Conservation (phyloP, 148 eudicot genomes). For the Rhododendron simsii region DNA sequence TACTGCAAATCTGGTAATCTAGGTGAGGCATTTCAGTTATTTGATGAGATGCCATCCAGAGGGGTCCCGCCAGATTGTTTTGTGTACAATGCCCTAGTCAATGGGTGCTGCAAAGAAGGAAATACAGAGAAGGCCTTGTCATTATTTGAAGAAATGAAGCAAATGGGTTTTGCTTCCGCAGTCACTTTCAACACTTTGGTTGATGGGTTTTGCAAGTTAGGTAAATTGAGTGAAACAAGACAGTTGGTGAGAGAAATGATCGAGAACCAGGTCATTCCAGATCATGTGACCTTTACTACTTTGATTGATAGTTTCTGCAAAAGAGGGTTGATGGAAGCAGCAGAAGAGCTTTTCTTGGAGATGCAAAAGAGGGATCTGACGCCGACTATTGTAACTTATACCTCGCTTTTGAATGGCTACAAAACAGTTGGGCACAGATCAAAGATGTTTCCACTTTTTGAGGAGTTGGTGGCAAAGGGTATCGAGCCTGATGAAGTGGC, state of each 20-base stretch:
- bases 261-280: constrained; percentile 36
- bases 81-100: constrained; percentile 61
- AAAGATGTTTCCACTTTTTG: constrained; percentile 61
- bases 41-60: constrained; percentile 55
- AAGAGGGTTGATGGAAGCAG: constrained; percentile 56
- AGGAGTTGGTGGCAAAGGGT: constrained; percentile 59
- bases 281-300: constrained; percentile 63
- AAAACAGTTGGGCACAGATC: constrained; percentile 35
- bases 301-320: constrained; percentile 63
- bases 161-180: constrained; percentile 54
- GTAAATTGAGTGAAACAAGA: constrained; percentile 50
- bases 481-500: constrained; percentile 58
- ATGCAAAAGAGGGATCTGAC: constrained; percentile 58
- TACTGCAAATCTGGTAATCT: constrained; percentile 59
- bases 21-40: constrained; percentile 52
- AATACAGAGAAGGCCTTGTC: constrained; percentile 53
- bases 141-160: constrained; percentile 52
- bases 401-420: constrained; percentile 62
- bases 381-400: constrained; percentile 57
- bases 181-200: constrained; percentile 65
- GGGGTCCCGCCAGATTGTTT: constrained; percentile 58
- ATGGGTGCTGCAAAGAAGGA: constrained; percentile 65
- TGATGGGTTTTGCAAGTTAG: constrained; percentile 60
- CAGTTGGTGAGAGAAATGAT: constrained; percentile 48
- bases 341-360: constrained; percentile 52